Conservation (phyloP, 768 basidiomycete species). For the Xerocomus potaroensis region DNA sequence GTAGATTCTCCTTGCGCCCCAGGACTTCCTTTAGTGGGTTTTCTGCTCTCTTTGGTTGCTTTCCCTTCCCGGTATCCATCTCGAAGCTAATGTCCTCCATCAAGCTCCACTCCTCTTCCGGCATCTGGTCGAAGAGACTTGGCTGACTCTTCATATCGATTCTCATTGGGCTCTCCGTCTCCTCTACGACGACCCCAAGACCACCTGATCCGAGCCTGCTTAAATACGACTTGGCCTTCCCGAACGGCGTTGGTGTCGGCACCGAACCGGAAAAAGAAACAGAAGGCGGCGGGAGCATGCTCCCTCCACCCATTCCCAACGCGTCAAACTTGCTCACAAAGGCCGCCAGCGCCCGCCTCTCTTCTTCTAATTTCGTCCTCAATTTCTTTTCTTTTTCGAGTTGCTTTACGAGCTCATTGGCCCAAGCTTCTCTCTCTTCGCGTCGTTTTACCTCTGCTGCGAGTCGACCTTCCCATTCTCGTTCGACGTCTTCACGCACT, state of each 20-base stretch:
- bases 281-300: slow-evolving; percentile 30
- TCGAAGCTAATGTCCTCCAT: slow-evolving; percentile 54
- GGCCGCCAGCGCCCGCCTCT: slow-evolving; percentile 70
- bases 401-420: slow-evolving; percentile 65
- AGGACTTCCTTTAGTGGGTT: slow-evolving; percentile 26
- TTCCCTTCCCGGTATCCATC: slow-evolving; percentile 28
- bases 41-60: slow-evolving; percentile 23
- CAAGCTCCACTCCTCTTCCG: slow-evolving; percentile 49
- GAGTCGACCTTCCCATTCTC: slow-evolving; percentile 61
- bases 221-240: slow-evolving; percentile 50
- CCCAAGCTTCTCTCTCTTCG: slow-evolving; percentile 74
- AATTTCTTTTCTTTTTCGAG: slow-evolving; percentile 79
- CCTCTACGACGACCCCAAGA: slow-evolving; percentile 28
- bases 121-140: slow-evolving; percentile 57
- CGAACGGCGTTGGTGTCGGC: slow-evolving; percentile 17
- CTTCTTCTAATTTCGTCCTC: slow-evolving; percentile 65
- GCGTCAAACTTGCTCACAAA: slow-evolving; percentile 84
- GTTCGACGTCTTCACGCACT: slow-evolving; percentile 70
- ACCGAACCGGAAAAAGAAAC: slow-evolving; percentile 1
- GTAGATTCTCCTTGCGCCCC: slow-evolving; percentile 28
- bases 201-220: slow-evolving; percentile 26
- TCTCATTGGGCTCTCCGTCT: slow-evolving; percentile 50
- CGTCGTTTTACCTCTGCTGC: slow-evolving; percentile 52
- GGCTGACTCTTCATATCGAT: slow-evolving; percentile 42
- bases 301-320: slow-evolving; percentile 47